These are phyloP conservation scores for Aegilops umbellulata DNA, from an alignment of 176 grass and related monocot species.

Conservation along the genomic window DNA sequence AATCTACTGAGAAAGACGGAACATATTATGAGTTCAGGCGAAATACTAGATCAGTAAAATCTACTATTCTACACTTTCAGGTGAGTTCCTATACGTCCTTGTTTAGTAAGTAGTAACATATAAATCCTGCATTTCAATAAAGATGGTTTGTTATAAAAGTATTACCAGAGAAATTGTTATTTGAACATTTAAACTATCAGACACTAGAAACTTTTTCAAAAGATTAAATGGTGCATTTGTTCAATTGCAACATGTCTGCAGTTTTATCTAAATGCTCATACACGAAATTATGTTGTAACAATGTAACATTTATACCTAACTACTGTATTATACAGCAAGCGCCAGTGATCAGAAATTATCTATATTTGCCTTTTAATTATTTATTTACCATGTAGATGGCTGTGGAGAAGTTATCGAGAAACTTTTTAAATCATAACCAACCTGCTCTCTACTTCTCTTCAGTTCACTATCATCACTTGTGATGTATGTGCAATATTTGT, in stretches of 20 bases:
- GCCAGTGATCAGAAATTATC: background rate
- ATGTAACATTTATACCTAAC: background rate
- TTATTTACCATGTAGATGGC: background rate
- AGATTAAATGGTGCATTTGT: background rate
- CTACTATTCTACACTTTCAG: slow-evolving; percentile 82
- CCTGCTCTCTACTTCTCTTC: background rate
- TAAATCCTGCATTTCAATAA: slow-evolving; percentile 18
- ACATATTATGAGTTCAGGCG: slow-evolving; percentile 66
- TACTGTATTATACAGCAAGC: background rate
- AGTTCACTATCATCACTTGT: background rate
- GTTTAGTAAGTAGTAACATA: background rate
- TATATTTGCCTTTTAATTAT: background rate
- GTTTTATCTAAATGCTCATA: background rate
- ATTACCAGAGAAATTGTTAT: background rate
- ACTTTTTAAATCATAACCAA: background rate
- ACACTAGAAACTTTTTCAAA: background rate
- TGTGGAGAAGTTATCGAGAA: background rate
- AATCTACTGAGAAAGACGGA: slow-evolving; percentile 59
- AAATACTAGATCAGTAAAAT: slow-evolving; percentile 85
- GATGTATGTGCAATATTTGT: background rate
- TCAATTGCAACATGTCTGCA: background rate
- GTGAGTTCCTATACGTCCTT: slow-evolving; percentile 9
- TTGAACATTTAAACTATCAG: background rate
- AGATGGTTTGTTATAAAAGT: slow-evolving; percentile 1
- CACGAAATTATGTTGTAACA: background rate